These are phyloP conservation scores for Russula brevipes DNA, from an alignment of 768 basidiomycete species.

Conservation along the genomic window DNA sequence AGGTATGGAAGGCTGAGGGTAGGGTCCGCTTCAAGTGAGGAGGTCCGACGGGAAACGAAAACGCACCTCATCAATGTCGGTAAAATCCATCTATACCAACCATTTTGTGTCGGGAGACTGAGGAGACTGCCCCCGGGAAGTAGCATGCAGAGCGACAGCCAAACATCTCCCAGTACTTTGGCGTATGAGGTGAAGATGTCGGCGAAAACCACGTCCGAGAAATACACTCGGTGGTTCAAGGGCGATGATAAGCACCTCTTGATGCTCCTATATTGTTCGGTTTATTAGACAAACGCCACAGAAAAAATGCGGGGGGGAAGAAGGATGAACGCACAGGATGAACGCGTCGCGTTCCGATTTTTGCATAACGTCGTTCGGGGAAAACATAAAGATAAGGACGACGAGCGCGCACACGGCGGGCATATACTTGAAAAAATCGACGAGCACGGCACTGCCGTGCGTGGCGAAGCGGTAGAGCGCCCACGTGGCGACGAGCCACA, in stretches of 20 bases:
- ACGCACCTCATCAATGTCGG: constrained; percentile 83
- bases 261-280: constrained; percentile 48
- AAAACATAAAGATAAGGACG: constrained; percentile 52
- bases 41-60: not conserved
- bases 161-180: constrained; percentile 92
- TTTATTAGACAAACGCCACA: not conserved
- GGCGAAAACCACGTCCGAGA: constrained; percentile 89
- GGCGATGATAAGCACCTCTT: constrained; percentile 71
- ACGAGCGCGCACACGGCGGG: constrained; percentile 63
- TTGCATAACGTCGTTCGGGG: constrained; percentile 62
- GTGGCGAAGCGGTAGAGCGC: constrained; percentile 56
- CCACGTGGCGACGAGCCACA: constrained; percentile 67
- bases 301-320: too few species aligned
- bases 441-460: constrained; percentile 48
- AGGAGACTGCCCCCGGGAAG: constrained; percentile 75
- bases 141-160: constrained; percentile 86
- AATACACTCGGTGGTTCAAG: constrained; percentile 59
- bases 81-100: constrained; percentile 67
- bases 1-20: constrained; percentile 74
- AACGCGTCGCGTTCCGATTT: constrained; percentile 74
- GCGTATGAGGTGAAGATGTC: constrained; percentile 97
- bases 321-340: constrained; percentile 54
- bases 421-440: constrained; percentile 74
- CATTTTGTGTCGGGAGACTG: constrained; percentile 53
- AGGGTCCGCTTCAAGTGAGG: not conserved